Conservation (phyloP, 164 flowering plant genomes). For the Kingdonia uniflora region DNA sequence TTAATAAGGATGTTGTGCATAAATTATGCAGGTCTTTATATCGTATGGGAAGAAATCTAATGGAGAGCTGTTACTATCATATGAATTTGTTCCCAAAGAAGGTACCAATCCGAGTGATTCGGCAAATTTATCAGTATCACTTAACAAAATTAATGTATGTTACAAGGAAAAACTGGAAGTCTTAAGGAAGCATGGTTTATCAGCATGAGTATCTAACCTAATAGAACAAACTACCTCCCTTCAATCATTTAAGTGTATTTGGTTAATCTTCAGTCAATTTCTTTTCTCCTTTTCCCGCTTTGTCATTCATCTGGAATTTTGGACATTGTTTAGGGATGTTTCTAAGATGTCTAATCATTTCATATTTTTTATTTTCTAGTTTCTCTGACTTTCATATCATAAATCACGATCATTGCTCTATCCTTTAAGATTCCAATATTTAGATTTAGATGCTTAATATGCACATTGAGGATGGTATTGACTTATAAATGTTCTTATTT, state of each 20-base stretch:
- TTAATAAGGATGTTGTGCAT: too few species aligned
- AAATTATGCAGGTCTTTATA: constrained; percentile 61
- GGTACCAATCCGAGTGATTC: constrained; percentile 88
- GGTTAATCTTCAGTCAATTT: too few species aligned
- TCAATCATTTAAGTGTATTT: background rate
- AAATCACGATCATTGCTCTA: too few species aligned
- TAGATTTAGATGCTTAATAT: too few species aligned
- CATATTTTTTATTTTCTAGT: background rate
- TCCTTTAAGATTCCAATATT: too few species aligned
- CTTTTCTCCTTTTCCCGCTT: background rate
- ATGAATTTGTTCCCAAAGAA: constrained; percentile 92
- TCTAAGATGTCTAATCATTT: background rate
- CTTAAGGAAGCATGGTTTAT: constrained; percentile 58
- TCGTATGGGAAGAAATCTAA: constrained; percentile 97
- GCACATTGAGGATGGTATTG: too few species aligned
- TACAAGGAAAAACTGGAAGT: constrained; percentile 69
- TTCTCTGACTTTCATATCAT: background rate
- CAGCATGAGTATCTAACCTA: constrained; percentile 63
- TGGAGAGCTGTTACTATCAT: constrained; percentile 89
- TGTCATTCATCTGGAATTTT: background rate
- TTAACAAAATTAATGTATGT: constrained; percentile 64
- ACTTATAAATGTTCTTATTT: background rate
- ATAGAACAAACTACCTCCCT: background rate
- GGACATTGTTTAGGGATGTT: background rate
- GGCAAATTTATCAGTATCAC: constrained; percentile 64